These are phyloP conservation scores for Graphiopsis chlorocephala DNA, from an alignment of 2,329 filamentous ascomycete species.

Conservation along the genomic window DNA sequence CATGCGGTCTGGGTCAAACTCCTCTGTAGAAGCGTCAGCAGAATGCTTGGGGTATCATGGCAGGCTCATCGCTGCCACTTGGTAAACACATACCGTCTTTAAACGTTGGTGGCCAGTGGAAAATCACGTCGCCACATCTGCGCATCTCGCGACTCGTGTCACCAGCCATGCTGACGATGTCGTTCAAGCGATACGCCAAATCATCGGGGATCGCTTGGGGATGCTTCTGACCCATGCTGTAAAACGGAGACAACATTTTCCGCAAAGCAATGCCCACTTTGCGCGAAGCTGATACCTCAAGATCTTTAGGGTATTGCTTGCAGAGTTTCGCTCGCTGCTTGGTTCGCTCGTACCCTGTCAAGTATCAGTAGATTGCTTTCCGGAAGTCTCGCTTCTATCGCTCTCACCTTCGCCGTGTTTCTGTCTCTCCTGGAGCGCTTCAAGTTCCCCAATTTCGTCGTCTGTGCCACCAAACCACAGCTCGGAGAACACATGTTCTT, in stretches of 20 bases:
- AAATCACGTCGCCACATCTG: constrained; percentile 24
- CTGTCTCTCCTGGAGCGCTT: constrained; percentile 39
- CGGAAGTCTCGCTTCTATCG: neutral
- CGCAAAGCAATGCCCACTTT: neutral
- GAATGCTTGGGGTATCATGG: neutral
- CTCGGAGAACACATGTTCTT: constrained; percentile 31
- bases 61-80: neutral
- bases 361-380: constrained; percentile 11
- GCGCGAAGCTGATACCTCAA: neutral
- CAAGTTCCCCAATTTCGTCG: constrained; percentile 27
- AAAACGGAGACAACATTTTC: neutral
- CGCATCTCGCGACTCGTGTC: constrained; percentile 26
- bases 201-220: neutral
- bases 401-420: constrained; percentile 39
- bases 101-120: constrained; percentile 32
- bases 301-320: neutral
- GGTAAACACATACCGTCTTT: constrained; percentile 26
- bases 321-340: constrained; percentile 20
- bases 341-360: constrained; percentile 29
- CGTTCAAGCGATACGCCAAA: constrained; percentile 3
- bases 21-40: constrained; percentile 2
- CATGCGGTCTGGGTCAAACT: constrained; percentile 31
- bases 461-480: constrained; percentile 29
- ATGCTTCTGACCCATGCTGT: neutral
- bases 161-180: constrained; percentile 24